A percentile compares a stretch with the other conserved stretches of the same genome.
Conservation (phyloP, 345 rosid species). For the Eucalyptus marginata region DNA sequence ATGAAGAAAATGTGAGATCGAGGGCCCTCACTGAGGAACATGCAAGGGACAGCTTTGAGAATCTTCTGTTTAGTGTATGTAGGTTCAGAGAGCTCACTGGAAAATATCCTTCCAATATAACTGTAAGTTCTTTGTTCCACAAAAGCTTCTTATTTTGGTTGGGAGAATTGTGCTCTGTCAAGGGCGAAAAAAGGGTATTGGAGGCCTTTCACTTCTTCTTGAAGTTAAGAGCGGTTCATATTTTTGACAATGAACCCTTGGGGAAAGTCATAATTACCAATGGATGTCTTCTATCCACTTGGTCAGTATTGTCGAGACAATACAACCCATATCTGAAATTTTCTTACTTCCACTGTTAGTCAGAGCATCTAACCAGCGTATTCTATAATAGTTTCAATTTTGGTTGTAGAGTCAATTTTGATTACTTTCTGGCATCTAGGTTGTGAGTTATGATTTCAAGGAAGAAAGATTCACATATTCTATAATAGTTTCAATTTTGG, state of each 20-base stretch:
- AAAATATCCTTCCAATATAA: constrained; percentile 71
- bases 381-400: neutral
- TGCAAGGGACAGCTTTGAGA: constrained; percentile 98
- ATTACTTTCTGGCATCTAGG: constrained; percentile 18
- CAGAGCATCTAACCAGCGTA: neutral
- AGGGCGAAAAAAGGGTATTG: neutral
- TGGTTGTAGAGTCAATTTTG: neutral
- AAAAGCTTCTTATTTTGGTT: neutral
- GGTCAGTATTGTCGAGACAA: neutral
- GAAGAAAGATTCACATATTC: constrained; percentile 79
- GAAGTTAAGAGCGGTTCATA: neutral
- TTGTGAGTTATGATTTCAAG: constrained; percentile 92
- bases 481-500: neutral
- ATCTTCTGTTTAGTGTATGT: constrained; percentile 85
- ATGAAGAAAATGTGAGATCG: constrained; percentile 52
- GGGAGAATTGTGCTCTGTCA: neutral
- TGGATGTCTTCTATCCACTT: neutral
- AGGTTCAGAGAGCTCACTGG: constrained; percentile 95
- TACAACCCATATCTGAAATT: neutral
- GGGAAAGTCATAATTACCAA: neutral
- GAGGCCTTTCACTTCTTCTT: neutral
- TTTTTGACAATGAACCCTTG: neutral
- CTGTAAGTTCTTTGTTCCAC: constrained; percentile 34
- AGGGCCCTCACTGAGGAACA: constrained; percentile 94
- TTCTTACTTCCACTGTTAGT: neutral